phyloP scores from a whole-genome alignment of 345 rosid species.

The Mallotus nudiflorus region DNA sequence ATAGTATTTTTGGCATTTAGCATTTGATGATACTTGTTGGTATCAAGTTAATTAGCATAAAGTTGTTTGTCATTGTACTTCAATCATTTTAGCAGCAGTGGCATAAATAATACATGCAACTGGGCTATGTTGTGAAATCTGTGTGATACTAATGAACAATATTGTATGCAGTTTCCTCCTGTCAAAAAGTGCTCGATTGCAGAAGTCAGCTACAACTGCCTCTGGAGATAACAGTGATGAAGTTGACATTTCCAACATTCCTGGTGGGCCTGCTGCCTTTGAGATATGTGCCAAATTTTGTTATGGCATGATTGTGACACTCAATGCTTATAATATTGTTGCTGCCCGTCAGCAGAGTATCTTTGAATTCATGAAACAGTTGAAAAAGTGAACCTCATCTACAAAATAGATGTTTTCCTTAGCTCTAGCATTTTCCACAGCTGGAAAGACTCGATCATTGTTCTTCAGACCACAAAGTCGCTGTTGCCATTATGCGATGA shows the following conservation, averaged over 20 bases:
- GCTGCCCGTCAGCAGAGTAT: slow-evolving; percentile 73
- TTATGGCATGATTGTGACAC: slow-evolving; percentile 79
- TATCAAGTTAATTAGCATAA: background rate
- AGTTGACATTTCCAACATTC: slow-evolving; percentile 63
- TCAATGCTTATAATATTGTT: slow-evolving; percentile 73
- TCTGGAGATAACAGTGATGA: slow-evolving; percentile 50
- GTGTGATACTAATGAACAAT: slow-evolving; percentile 17
- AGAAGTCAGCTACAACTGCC: slow-evolving; percentile 50
- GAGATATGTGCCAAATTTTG: slow-evolving; percentile 88
- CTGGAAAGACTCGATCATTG: slow-evolving; percentile 91
- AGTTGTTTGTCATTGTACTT: background rate
- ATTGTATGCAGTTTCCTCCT: slow-evolving; percentile 73
- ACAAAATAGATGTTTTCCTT: slow-evolving; percentile 81
- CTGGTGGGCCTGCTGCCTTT: slow-evolving; percentile 77
- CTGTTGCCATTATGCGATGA: slow-evolving; percentile 64
- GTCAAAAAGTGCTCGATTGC: slow-evolving; percentile 65
- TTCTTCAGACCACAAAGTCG: slow-evolving; percentile 62
- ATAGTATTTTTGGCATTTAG: background rate
- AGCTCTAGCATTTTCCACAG: slow-evolving; percentile 69
- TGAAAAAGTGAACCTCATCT: slow-evolving; percentile 78
- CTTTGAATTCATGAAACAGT: slow-evolving; percentile 71
- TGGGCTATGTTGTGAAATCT: background rate
- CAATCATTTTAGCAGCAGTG: too few relatives aligned
- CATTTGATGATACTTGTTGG: background rate
- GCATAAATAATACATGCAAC: background rate